These are phyloP conservation scores for Phytopythium oedochilum DNA, from an alignment of 352 stramenopile genomes.

Conservation along the genomic window DNA sequence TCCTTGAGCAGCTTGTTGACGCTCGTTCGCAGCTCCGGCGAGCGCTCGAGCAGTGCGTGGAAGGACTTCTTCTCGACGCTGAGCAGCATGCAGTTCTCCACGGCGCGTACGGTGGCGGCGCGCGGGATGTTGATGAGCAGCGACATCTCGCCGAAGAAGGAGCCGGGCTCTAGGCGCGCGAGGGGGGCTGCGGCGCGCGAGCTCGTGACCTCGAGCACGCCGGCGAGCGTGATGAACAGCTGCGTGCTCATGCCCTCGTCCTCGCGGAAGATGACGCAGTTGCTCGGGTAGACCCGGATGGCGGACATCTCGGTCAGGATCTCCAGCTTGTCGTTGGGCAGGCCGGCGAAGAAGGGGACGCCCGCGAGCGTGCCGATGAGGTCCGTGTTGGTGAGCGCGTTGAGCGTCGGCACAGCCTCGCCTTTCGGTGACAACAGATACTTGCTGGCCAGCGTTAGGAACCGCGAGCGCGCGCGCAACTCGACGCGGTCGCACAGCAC, in stretches of 20 bases:
- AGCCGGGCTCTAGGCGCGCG: constrained; percentile 58
- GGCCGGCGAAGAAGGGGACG: constrained; percentile 71
- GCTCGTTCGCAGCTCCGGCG: constrained; percentile 40
- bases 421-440: constrained; percentile 28
- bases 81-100: constrained; percentile 75
- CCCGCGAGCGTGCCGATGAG: constrained; percentile 48
- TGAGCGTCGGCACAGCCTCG: constrained; percentile 31
- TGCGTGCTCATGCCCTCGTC: constrained; percentile 75
- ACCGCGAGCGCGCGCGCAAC: constrained; percentile 35
- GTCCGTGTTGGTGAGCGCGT: constrained; percentile 63
- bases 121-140: constrained; percentile 75
- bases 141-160: constrained; percentile 82
- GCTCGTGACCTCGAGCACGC: constrained; percentile 58
- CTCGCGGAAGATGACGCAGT: constrained; percentile 66
- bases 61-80: constrained; percentile 77
- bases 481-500: constrained; percentile 42
- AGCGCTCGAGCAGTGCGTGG: constrained; percentile 52
- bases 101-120: constrained; percentile 56
- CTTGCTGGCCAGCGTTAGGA: constrained; percentile 24
- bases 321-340: constrained; percentile 54
- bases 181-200: constrained; percentile 36
- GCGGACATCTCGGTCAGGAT: constrained; percentile 70
- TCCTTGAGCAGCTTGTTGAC: constrained; percentile 67
- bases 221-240: constrained; percentile 75
- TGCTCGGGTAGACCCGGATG: constrained; percentile 67